Evolutionary conservation across 441 rosid genomes (phyloP).

Genomic region (Gossypium aridum): DNA sequence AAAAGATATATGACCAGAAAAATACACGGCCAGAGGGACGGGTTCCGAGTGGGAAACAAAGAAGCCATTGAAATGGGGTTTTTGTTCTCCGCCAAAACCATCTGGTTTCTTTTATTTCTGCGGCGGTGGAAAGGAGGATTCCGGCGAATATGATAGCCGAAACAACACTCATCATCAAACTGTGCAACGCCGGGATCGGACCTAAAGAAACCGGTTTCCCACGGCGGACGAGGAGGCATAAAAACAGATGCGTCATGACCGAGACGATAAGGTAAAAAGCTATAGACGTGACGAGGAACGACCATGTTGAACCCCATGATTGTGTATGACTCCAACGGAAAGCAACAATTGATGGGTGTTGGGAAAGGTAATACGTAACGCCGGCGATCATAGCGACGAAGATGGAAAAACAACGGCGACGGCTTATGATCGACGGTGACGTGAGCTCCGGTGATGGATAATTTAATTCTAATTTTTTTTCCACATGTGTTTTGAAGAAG

Average conservation of each 20-base stretch:
- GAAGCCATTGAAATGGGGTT: conserved; percentile 82
- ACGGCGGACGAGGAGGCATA: conserved; percentile 36
- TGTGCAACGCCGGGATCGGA: conserved; percentile 62
- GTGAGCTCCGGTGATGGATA: not conserved
- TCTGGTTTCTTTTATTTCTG: conserved; percentile 70
- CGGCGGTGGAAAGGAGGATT: conserved; percentile 59
- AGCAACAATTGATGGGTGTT: conserved; percentile 60
- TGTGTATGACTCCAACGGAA: conserved; percentile 86
- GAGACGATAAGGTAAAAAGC: conserved; percentile 43
- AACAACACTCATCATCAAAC: conserved; percentile 57
- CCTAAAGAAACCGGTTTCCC: conserved; percentile 46
- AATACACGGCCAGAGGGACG: conserved; percentile 90
- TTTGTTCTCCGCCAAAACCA: conserved; percentile 74
- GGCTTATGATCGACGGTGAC: not conserved
- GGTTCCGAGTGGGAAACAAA: conserved; percentile 82
- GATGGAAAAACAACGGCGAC: too few relatives aligned
- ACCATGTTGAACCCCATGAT: conserved; percentile 88
- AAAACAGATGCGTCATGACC: conserved; percentile 34
- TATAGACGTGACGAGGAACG: conserved; percentile 58
- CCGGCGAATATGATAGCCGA: conserved; percentile 70
- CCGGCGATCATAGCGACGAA: conserved; percentile 19
- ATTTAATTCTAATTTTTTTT: not conserved
- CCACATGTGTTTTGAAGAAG: not conserved
- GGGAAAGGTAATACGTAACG: conserved; percentile 48
- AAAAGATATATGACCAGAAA: conserved; percentile 87